Conservation (phyloP, 192 early-diverging fungal species). For the Umbelopsis sp. region DNA sequence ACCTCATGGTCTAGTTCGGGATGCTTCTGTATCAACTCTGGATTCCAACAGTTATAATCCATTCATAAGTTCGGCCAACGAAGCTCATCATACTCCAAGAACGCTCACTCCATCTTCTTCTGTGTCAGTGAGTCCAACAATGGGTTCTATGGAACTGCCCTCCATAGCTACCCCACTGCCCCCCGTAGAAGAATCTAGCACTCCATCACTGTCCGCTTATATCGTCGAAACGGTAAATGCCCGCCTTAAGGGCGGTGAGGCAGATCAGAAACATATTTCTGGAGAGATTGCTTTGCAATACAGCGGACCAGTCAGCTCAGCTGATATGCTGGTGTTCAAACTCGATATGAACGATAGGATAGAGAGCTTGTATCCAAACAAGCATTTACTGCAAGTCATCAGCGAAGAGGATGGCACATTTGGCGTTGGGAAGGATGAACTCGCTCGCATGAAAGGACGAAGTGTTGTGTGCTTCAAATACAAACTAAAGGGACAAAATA, state of each 20-base stretch:
- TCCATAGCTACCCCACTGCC: background rate
- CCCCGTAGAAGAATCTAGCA: background rate
- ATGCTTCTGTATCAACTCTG: background rate
- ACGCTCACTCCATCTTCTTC: constrained; percentile 4
- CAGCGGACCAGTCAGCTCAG: background rate
- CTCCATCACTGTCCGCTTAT: background rate
- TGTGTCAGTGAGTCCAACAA: constrained; percentile 8
- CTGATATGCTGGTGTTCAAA: background rate
- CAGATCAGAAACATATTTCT: background rate
- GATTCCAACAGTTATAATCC: constrained; percentile 19
- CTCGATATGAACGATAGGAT: background rate
- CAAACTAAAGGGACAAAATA: background rate
- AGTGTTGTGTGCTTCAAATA: constrained; percentile 17
- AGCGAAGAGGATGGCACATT: background rate
- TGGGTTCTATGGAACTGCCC: constrained; percentile 12
- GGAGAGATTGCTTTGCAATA: constrained; percentile 11
- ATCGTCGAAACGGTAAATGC: constrained; percentile 2
- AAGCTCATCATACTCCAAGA: constrained; percentile 3
- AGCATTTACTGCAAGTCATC: background rate
- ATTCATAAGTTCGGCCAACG: background rate
- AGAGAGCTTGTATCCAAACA: background rate
- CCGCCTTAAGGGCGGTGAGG: background rate
- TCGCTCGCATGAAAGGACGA: background rate
- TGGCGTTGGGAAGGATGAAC: background rate
- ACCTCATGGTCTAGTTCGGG: background rate